Conservation (phyloP, 1,139 yeast species). For the Pichia sp. region DNA sequence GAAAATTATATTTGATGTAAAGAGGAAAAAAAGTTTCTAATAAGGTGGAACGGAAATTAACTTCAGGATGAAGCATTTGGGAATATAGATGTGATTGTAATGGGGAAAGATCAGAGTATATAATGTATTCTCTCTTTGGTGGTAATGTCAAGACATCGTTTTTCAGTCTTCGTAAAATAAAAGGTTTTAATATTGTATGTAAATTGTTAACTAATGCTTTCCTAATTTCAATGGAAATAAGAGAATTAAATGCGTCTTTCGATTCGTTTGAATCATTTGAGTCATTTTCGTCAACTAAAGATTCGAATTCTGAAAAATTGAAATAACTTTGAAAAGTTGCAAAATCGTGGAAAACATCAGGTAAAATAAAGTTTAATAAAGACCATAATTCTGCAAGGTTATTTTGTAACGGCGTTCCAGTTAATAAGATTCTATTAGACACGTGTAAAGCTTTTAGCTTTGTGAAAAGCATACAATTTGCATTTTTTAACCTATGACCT, state of each 20-base stretch:
- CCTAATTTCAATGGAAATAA: slow-evolving; percentile 60
- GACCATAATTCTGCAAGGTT: slow-evolving; percentile 89
- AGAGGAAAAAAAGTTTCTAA: slow-evolving; percentile 37
- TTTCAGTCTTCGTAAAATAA: slow-evolving; percentile 74
- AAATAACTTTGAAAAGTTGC: slow-evolving; percentile 92
- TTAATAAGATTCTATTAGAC: slow-evolving; percentile 65
- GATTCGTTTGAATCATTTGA: slow-evolving; percentile 24
- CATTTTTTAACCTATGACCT: slow-evolving; percentile 86
- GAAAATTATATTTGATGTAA: slow-evolving; percentile 40
- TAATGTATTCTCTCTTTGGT: slow-evolving; percentile 80
- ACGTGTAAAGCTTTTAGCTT: slow-evolving; percentile 62
- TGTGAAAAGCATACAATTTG: slow-evolving; percentile 66
- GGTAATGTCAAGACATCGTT: slow-evolving; percentile 70
- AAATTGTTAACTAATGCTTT: slow-evolving; percentile 61
- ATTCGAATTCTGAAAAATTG: slow-evolving; percentile 58
- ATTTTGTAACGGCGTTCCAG: slow-evolving; percentile 94
- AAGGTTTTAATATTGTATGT: slow-evolving; percentile 86
- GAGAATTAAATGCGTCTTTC: slow-evolving; percentile 32
- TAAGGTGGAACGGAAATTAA: slow-evolving; percentile 8
- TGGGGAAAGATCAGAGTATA: slow-evolving; percentile 63
- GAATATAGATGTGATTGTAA: slow-evolving; percentile 37
- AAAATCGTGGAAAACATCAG: slow-evolving; percentile 87
- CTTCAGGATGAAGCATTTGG: slow-evolving; percentile 2
- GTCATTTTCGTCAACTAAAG: slow-evolving; percentile 30
- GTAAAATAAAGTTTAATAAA: slow-evolving; percentile 76